Conservation (phyloP, 345 rosid genomes). For the Aegle marmelos region DNA sequence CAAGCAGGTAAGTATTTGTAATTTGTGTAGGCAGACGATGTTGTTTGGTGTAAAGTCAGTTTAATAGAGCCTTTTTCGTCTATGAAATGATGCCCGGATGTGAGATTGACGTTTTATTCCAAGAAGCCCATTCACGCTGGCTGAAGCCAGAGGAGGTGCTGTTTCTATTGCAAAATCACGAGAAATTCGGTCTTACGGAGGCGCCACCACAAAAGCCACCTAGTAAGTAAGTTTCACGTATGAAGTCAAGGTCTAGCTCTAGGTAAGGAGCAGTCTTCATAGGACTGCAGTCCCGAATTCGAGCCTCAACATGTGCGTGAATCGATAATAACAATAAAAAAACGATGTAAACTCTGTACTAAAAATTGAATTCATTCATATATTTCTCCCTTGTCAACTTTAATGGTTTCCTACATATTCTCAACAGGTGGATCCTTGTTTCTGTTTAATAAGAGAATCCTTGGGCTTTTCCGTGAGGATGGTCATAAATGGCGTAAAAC, state of each 20-base stretch:
- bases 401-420: neutral
- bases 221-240: constrained; percentile 26
- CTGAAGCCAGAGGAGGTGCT: constrained; percentile 79
- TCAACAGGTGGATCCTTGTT: constrained; percentile 76
- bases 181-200: constrained; percentile 29
- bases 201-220: constrained; percentile 56
- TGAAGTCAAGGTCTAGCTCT: too few relatives aligned
- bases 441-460: constrained; percentile 67
- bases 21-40: too few relatives aligned
- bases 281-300: too few relatives aligned
- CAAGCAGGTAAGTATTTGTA: too few relatives aligned
- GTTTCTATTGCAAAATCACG: constrained; percentile 60
- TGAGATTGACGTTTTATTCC: constrained; percentile 40
- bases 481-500: constrained; percentile 87
- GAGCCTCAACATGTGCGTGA: too few relatives aligned
- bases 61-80: too few relatives aligned
- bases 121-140: constrained; percentile 80
- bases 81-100: constrained; percentile 36
- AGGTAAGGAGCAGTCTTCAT: too few relatives aligned
- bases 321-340: too few relatives aligned
- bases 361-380: neutral
- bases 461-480: constrained; percentile 75
- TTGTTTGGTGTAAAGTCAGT: too few relatives aligned
- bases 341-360: too few relatives aligned
- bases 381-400: too few relatives aligned